phyloP scores from a whole-genome alignment of 1,284 basidiomycete genomes.

The Hemileia vastatrix region DNA sequence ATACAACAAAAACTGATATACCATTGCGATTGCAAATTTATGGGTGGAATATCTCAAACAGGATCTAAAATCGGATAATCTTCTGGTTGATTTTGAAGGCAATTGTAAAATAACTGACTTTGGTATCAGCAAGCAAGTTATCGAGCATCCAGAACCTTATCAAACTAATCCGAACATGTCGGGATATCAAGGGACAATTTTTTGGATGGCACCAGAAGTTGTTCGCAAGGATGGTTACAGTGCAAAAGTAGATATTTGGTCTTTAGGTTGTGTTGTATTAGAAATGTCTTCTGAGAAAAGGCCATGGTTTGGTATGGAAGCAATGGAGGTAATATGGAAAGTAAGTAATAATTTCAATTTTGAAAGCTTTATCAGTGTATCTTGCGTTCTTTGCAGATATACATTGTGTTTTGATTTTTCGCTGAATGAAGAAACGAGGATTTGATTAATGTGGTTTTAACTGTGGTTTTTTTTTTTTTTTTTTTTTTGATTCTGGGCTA shows the following conservation, averaged over 20 bases:
- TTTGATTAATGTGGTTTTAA: no score
- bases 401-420: no score
- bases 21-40: no score
- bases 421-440: no score
- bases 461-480: no score
- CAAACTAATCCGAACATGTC: conserved; percentile 61
- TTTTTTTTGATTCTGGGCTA: no score
- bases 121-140: no score
- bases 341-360: conserved; percentile 47
- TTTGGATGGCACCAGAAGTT: conserved; percentile 99
- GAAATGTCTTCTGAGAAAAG: conserved; percentile 95
- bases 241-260: conserved; percentile 97
- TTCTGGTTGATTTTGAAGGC: conserved; percentile 87
- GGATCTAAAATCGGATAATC: conserved; percentile 98
- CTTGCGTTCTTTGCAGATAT: no score
- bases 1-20: no score
- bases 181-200: conserved; percentile 93
- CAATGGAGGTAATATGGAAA: conserved; percentile 85
- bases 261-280: conserved; percentile 87
- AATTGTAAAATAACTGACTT: conserved; percentile 98
- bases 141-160: conserved; percentile 60
- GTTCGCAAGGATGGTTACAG: conserved; percentile 67
- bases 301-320: conserved; percentile 83
- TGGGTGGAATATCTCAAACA: no score
- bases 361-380: background rate